phyloP scores from a whole-genome alignment of 108 stramenopile genomes.

The Pseudonitzschia pungens region DNA sequence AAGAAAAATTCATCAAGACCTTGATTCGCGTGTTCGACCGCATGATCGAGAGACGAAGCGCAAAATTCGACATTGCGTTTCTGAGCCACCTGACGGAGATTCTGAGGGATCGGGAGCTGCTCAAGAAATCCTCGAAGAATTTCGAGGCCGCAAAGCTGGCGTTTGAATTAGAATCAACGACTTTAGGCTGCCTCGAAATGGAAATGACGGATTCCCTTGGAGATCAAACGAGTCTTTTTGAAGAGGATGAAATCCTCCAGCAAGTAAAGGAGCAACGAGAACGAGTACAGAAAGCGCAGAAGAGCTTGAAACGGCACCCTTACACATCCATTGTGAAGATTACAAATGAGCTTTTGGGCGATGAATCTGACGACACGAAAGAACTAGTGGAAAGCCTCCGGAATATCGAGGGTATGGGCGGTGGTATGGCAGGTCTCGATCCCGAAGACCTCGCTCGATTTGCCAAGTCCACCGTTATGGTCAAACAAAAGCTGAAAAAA shows the following conservation, averaged over 20 bases:
- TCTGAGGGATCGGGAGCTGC: slow-evolving; percentile 58
- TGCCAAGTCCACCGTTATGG: slow-evolving; percentile 47
- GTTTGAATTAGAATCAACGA: slow-evolving; percentile 63
- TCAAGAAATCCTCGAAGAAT: slow-evolving; percentile 69
- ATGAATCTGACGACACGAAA: slow-evolving; percentile 24
- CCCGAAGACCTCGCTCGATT: slow-evolving; percentile 38
- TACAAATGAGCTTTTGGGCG: slow-evolving; percentile 58
- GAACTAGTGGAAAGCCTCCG: slow-evolving; percentile 16
- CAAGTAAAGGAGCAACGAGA: slow-evolving; percentile 63
- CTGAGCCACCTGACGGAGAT: slow-evolving; percentile 40
- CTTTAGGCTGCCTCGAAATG: slow-evolving; percentile 56
- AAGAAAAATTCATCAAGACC: slow-evolving; percentile 60
- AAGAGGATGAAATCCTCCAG: slow-evolving; percentile 40
- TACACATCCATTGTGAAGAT: slow-evolving; percentile 51
- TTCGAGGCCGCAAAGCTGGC: slow-evolving; percentile 46
- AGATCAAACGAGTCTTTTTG: slow-evolving; percentile 22
- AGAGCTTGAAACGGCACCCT: slow-evolving; percentile 48
- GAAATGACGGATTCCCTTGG: slow-evolving; percentile 41
- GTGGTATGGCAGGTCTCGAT: slow-evolving; percentile 6
- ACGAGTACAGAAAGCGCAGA: slow-evolving; percentile 48
- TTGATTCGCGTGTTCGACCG: slow-evolving; percentile 49
- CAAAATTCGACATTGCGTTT: slow-evolving; percentile 23
- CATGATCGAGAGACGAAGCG: slow-evolving; percentile 36
- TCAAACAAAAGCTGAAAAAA: slow-evolving; percentile 43
- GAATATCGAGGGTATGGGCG: slow-evolving; percentile 26